Evolutionary conservation across 139 green algal species (phyloP), one percentile per base, ranked within the genome.

Genomic region (Picochlorum sp.): DNA sequence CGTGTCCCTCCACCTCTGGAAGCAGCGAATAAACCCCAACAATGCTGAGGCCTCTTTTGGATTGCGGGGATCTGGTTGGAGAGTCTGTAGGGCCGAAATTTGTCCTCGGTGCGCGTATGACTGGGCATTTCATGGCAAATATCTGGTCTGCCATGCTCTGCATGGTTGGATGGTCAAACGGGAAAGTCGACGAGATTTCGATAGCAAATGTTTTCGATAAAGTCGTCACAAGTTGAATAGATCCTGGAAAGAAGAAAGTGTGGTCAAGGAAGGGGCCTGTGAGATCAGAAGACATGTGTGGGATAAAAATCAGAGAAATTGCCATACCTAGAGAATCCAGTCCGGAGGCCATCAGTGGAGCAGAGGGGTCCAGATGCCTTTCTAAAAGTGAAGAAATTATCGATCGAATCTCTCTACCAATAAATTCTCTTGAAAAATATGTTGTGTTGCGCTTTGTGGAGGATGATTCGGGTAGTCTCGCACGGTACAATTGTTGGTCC

Each of bases 291-390:
- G 34, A 10, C 9, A 41, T 41, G 4, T 10, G 34, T 41, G 34
- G 34, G 34, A 41, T 10, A 41, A 1, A 41, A 13, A 13, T 13
- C 9, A 10, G 9, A 10, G 34, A 41, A 10, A 9, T 13, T 10
- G 34, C 2, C 34, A 41, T 41, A 41, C 34, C 69, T 2, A 80
- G 68, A 1, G 70, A 75, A 57, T 80, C 73, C 6, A 80, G 69
- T 2, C 69, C 73, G 11, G 69, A 62, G 20, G 66, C 56, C 49
- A 74, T 51, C 57, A 80, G 50, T 6, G 64, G 57, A 18, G 63
- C 64, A 59, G 47, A 54, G 16, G 47, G 16, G 47, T n/a, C 16
- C 47, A 54, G 18, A n/a, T 54, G 14, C n/a, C 5, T 18, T 18
- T n/a, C 47, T 13, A 54, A 11, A 20, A 54, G 16, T 54, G 47